These are phyloP conservation scores for Penicillium digitatum DNA, from an alignment of 2,329 filamentous ascomycete species.

Conservation along the genomic window DNA sequence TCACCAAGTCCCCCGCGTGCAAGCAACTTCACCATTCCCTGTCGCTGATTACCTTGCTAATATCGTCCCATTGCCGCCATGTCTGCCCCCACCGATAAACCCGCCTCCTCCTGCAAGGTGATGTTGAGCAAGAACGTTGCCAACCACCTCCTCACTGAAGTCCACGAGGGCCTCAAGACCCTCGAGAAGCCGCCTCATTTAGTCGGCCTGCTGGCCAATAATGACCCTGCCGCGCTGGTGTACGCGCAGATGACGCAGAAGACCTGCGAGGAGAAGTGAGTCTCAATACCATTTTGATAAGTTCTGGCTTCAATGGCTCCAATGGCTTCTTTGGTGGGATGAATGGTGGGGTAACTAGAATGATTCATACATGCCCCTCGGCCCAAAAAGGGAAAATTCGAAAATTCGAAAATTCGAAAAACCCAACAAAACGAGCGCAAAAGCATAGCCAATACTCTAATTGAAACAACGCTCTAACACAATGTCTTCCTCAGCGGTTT, in stretches of 20 bases:
- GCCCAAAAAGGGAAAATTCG: constrained; percentile 9
- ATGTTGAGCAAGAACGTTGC: constrained; percentile 84
- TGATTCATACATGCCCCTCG: constrained; percentile 28
- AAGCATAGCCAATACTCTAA: not conserved
- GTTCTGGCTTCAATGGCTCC: constrained; percentile 9
- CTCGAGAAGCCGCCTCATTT: constrained; percentile 72
- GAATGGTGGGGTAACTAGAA: constrained; percentile 13
- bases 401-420: not conserved
- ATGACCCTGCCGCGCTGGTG: constrained; percentile 82
- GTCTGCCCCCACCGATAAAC: constrained; percentile 30
- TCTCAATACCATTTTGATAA: constrained; percentile 17
- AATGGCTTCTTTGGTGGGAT: constrained; percentile 1
- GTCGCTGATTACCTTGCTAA: not conserved
- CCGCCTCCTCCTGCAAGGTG: constrained; percentile 71
- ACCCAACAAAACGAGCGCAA: not conserved
- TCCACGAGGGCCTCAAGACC: constrained; percentile 68
- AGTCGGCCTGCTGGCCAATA: constrained; percentile 87
- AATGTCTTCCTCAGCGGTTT: constrained; percentile 63
- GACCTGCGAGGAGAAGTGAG: constrained; percentile 93
- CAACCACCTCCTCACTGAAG: constrained; percentile 73
- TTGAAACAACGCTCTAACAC: constrained; percentile 18
- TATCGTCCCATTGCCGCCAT: constrained; percentile 19
- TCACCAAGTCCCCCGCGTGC: constrained; percentile 10
- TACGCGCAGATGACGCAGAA: constrained; percentile 98
- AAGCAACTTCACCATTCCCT: constrained; percentile 6